These are phyloP conservation scores for Fusarium mexicanum DNA, from an alignment of 2,329 filamentous ascomycete genomes.

Conservation along the genomic window DNA sequence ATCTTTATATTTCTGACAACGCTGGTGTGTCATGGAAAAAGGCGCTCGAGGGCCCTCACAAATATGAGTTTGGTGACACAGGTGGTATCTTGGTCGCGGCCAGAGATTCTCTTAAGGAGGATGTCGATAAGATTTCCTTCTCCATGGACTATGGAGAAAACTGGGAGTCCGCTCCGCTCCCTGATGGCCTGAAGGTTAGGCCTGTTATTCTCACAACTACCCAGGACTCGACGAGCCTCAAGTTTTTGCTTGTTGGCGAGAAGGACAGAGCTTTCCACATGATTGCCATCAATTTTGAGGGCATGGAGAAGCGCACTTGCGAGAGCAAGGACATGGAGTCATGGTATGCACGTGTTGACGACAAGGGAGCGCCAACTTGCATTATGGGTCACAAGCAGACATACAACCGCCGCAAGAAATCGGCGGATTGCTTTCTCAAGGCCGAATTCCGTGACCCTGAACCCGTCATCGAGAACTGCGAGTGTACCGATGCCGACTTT, in stretches of 20 bases:
- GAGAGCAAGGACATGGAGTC: constrained; percentile 81
- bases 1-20: constrained; percentile 89
- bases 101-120: constrained; percentile 73
- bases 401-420: constrained; percentile 84
- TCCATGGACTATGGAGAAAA: constrained; percentile 89
- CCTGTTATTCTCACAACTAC: constrained; percentile 85
- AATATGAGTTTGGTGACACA: constrained; percentile 95
- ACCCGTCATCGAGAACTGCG: constrained; percentile 77
- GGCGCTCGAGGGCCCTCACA: constrained; percentile 82
- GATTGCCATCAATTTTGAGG: constrained; percentile 84
- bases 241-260: constrained; percentile 82
- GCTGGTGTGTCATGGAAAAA: constrained; percentile 86
- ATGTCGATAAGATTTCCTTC: constrained; percentile 70
- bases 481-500: constrained; percentile 86
- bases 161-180: constrained; percentile 79
- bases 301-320: constrained; percentile 83
- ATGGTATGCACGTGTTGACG: constrained; percentile 86
- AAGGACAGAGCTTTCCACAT: constrained; percentile 67
- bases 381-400: constrained; percentile 96
- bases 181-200: constrained; percentile 71
- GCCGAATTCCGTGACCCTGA: constrained; percentile 83
- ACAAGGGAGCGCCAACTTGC: constrained; percentile 83
- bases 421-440: constrained; percentile 88
- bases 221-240: constrained; percentile 90
- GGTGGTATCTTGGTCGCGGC: constrained; percentile 89